These are phyloP conservation scores for Juglanconis sp. DNA, from an alignment of 2,329 filamentous ascomycete genomes.

Conservation along the genomic window DNA sequence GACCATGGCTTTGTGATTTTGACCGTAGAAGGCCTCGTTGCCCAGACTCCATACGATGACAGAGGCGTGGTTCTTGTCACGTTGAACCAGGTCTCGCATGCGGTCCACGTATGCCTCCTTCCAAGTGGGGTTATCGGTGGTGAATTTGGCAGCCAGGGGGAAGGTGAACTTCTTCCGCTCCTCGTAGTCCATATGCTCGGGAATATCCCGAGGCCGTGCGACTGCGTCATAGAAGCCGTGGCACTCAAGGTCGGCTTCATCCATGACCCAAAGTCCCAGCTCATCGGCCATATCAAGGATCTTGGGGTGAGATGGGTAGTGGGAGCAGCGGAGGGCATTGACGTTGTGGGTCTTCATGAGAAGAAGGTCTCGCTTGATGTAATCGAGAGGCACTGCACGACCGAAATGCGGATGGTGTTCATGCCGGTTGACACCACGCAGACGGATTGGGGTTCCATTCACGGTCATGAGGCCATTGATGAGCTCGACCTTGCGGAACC, in stretches of 20 bases:
- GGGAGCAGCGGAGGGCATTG: slow-evolving; percentile 66
- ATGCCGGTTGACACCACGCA: slow-evolving; percentile 66
- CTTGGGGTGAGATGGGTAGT: slow-evolving; percentile 62
- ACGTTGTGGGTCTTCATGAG: slow-evolving; percentile 70
- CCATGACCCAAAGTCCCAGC: slow-evolving; percentile 61
- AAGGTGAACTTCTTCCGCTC: slow-evolving; percentile 58
- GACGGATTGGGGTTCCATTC: slow-evolving; percentile 58
- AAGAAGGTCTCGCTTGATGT: slow-evolving; percentile 58
- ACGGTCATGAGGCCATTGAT: slow-evolving; percentile 58
- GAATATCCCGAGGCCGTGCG: slow-evolving; percentile 48
- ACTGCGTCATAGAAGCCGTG: slow-evolving; percentile 52
- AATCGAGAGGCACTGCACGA: slow-evolving; percentile 60
- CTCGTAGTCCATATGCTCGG: slow-evolving; percentile 56
- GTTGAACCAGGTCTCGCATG: slow-evolving; percentile 58
- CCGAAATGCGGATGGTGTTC: slow-evolving; percentile 66
- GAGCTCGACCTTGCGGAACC: slow-evolving; percentile 63
- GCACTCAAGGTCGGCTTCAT: slow-evolving; percentile 50
- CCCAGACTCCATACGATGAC: slow-evolving; percentile 72
- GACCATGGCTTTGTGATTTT: slow-evolving; percentile 67
- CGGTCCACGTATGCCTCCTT: slow-evolving; percentile 65
- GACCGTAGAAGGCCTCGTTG: slow-evolving; percentile 70
- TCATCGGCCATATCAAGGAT: slow-evolving; percentile 62
- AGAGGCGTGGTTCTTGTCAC: slow-evolving; percentile 69
- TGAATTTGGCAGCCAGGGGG: slow-evolving; percentile 52
- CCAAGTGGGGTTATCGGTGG: slow-evolving; percentile 60